These are phyloP conservation scores for Ilyonectria robusta DNA, from an alignment of 2,329 filamentous ascomycete genomes.

Conservation along the genomic window DNA sequence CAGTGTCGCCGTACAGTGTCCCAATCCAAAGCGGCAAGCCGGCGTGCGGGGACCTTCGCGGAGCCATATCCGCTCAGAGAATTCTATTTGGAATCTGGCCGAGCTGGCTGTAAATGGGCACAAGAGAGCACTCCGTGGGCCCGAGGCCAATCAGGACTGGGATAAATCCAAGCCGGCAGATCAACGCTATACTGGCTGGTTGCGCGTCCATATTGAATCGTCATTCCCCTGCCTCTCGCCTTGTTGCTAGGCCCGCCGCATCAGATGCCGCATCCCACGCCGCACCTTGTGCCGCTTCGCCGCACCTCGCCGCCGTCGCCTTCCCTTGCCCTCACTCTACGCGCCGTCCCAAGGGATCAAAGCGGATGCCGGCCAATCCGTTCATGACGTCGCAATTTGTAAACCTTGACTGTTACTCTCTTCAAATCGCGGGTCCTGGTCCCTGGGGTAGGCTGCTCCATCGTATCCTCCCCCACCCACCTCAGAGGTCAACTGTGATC, in stretches of 20 bases:
- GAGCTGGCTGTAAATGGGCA: background rate
- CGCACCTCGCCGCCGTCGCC: background rate
- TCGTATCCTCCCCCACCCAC: no score
- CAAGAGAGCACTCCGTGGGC: background rate
- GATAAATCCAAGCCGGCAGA: conserved; percentile 1
- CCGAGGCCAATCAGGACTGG: conserved; percentile 2
- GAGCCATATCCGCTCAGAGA: background rate
- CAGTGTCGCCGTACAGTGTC: conserved; percentile 24
- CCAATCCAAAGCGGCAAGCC: background rate
- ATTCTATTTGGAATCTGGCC: background rate
- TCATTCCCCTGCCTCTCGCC: background rate
- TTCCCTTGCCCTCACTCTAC: background rate
- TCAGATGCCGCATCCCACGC: background rate
- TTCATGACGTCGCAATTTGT: background rate
- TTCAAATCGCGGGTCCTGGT: background rate
- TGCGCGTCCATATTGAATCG: background rate
- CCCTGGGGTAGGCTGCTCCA: background rate
- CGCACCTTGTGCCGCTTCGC: background rate
- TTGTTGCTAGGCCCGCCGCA: conserved; percentile 6
- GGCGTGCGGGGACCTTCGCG: background rate
- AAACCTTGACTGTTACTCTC: background rate
- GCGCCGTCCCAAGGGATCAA: background rate
- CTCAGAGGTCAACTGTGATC: background rate
- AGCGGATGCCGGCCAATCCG: background rate
- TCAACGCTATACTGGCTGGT: background rate